Percentiles rank a stretch among this genome's conserved stretches.
Evolutionary conservation across 306 rosid species (phyloP).

Genomic region (Bauhinia variegata): DNA sequence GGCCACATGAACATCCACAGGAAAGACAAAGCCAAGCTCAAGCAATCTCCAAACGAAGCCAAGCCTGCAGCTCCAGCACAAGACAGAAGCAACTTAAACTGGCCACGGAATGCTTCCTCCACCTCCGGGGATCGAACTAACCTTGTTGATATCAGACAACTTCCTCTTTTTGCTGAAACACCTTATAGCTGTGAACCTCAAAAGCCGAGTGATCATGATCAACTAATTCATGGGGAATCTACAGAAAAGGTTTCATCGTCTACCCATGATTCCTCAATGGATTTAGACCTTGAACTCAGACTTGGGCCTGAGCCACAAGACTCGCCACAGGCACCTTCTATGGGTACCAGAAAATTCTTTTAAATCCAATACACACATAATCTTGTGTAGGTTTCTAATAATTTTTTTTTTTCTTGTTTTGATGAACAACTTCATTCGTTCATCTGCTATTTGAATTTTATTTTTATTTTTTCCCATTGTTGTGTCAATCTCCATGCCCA

Average conservation of each 20-base stretch:
- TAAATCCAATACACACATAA: constrained; percentile 33
- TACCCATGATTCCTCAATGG: no score
- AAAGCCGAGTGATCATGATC: constrained; percentile 11
- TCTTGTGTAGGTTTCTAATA: no score
- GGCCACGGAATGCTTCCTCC: no score
- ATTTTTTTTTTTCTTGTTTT: no score
- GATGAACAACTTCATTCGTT: constrained; percentile 6
- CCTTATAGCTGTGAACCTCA: no score
- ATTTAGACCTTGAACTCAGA: constrained; percentile 87
- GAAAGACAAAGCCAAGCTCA: constrained; percentile 77
- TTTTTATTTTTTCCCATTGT: no score
- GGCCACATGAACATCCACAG: constrained; percentile 94
- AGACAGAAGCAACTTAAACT: no score
- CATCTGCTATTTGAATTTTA: no score
- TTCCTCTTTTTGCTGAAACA: constrained; percentile 55
- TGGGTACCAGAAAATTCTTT: constrained; percentile 67
- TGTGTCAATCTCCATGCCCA: no score
- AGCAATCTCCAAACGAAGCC: constrained; percentile 43
- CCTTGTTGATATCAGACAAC: constrained; percentile 37
- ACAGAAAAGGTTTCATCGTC: constrained; percentile 18
- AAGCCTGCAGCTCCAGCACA: no score
- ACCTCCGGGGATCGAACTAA: no score
- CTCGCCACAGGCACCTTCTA: constrained; percentile 34
- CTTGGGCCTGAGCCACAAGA: constrained; percentile 71
- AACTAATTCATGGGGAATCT: constrained; percentile 22